A percentile compares a stretch with the other conserved stretches of the same genome.
phyloP scores from a whole-genome alignment of 306 rosid species.

The Cucurbita maxima region DNA sequence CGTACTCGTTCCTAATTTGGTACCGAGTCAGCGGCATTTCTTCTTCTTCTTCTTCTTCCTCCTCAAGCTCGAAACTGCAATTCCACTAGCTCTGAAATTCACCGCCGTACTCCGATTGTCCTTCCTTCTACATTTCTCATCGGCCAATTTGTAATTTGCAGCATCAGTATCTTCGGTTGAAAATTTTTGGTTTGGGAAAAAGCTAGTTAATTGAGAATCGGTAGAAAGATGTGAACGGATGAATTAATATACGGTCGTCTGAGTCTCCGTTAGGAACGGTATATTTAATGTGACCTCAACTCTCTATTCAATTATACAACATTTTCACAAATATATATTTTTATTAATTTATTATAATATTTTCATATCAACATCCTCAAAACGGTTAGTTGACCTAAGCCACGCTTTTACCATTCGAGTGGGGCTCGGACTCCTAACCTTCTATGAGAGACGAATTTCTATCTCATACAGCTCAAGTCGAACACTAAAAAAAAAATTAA shows the following conservation, averaged over 20 bases:
- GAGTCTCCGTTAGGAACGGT: not conserved
- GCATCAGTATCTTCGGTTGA: too few relatives aligned
- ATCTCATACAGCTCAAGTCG: too few relatives aligned
- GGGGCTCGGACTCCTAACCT: too few relatives aligned
- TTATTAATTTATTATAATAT: not conserved
- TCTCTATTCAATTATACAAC: not conserved
- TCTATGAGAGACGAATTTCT: too few relatives aligned
- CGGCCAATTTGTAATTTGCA: not conserved
- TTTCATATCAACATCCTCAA: too few relatives aligned
- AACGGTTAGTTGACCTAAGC: too few relatives aligned
- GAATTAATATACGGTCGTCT: slow-evolving; percentile 23
- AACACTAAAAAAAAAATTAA: too few relatives aligned
- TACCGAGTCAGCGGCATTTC: slow-evolving; percentile 73
- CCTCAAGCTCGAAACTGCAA: not conserved
- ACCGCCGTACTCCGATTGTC: not conserved
- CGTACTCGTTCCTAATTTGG: slow-evolving; percentile 52
- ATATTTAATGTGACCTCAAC: not conserved
- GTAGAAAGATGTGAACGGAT: slow-evolving; percentile 6
- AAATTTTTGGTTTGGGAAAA: not conserved
- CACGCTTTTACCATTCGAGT: too few relatives aligned
- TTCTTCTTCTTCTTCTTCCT: not conserved
- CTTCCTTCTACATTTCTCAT: slow-evolving; percentile 27
- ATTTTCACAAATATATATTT: not conserved
- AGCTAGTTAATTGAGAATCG: not conserved
- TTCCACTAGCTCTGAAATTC: slow-evolving; percentile 16